Base-by-base conservation (phyloP, 306 rosid genomes). In the Fragaria ananassa region DNA sequence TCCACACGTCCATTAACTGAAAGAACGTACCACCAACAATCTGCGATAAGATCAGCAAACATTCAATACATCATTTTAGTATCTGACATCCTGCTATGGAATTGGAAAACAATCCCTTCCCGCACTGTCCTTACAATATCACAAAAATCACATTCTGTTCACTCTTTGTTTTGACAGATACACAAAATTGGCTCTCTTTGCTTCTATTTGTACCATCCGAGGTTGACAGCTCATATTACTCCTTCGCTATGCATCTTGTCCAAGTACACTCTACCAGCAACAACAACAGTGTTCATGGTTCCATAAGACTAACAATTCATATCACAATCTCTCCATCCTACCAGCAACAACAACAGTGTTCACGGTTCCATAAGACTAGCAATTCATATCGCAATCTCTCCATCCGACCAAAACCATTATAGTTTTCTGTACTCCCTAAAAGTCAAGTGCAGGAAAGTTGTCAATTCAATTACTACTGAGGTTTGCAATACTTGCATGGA, bases 111-210 rank as follows among this genome's bases (percentile, higher is more conserved):
- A 39, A 60, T 44, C 68, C 70, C 42, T 9, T 27, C 7, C 45
- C 45, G 29, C 34, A 35, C 42, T 29, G 78, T 61, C 60, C n/a
- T 44, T 60, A 3, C 58, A 60, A 39, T 9, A 74, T 61, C 70
- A 45, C 74, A 53, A 80, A 66, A 80, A 46, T 10, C 46, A 68
- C 51, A 54, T 70, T 51, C 68, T 46, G 34, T 61, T 69, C 46
- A 49, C 53, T 31, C 35, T 31, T 31, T 57, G 74, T 39, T 31
- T 68, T 29, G 6, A 47, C 82, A 74, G 49, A 47, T 45, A 47
- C 82, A 68, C 82, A 81, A 80, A 77, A 77, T 53, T 77, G 79
- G 68, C 79, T 72, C 46, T 54, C 35, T 34, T 73, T 63, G 62
- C 29, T 42, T 47, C 71, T 17, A 61, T 17, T 37, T 7, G 68